Evolutionary conservation across 2,329 filamentous ascomycete genomes (phyloP), one percentile per base, ranked within the genome.

Genomic region (Cladosporium sp.): DNA sequence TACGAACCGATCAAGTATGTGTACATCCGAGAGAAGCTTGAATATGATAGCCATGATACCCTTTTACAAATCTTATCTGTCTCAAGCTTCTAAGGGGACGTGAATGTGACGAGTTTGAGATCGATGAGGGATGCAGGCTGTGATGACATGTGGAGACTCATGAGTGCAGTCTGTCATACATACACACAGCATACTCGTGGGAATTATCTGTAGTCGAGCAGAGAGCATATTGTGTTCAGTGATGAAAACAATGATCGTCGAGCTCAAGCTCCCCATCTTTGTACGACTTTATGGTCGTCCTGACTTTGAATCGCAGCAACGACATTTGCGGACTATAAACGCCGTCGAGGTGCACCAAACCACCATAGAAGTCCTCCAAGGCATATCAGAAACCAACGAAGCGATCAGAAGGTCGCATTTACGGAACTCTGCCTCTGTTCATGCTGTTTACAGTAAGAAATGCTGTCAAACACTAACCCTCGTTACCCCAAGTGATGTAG

Each of bases 11-110:
- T 34, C 23, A 26, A 39, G 32, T 39, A 23, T 43, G 56, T 58
- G 34, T 58, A 58, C 18, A 58, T 58, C 30, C 56, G 32, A 43
- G 18, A 26, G 21, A 43, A 58, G 56, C 34, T 58, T 58, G 56
- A 58, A 58, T 28, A 58, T 18, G 56, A 58, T 39, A 26, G 21
- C 39, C 23, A 58, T 46, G 56, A 58, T 58, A 58, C 34, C 23
- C 32, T 58, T 53, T 53, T 23, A 7, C n/a, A n/a, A n/a, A 43
- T 43, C 36, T 43, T 43, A n/a, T 43, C 36, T 43, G 7, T 43
- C 36, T 43, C 18, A 18, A 10, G 36, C 2, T 43, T 43, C 16
- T n/a, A 7, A 6, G 36, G 2, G 18, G 16, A 43, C 0, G 36
- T 39, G 36, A 39, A 14, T 5, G 16, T 43, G 32, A 3, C 32